These are phyloP conservation scores for Meredithiella fracta DNA, from an alignment of 2,329 filamentous ascomycete species.

Conservation along the genomic window DNA sequence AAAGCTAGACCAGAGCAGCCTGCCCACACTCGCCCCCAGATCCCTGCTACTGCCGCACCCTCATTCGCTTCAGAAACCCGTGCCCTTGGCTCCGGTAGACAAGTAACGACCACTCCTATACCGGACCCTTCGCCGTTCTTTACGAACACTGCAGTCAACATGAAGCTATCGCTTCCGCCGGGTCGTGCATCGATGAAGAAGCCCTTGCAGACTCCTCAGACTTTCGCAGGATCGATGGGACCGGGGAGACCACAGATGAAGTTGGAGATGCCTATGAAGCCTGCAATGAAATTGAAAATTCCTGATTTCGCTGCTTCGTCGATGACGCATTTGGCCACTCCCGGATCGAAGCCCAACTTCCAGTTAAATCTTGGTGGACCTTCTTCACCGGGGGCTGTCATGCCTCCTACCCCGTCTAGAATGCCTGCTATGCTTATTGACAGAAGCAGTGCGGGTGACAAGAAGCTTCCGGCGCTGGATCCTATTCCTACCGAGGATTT, in stretches of 20 bases:
- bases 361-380: background rate
- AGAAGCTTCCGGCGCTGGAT: slow-evolving; percentile 19
- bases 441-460: background rate
- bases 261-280: background rate
- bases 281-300: background rate
- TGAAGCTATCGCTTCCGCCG: slow-evolving; percentile 21
- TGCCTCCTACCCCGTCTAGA: no score
- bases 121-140: slow-evolving; percentile 15
- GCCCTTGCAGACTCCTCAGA: background rate
- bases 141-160: slow-evolving; percentile 23
- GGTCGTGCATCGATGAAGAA: background rate
- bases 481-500: slow-evolving; percentile 40
- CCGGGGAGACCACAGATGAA: background rate
- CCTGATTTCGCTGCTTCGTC: background rate
- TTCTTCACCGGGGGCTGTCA: no score
- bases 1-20: no score
- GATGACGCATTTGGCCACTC: background rate
- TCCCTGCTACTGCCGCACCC: no score
- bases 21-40: no score
- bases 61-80: no score
- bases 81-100: no score
- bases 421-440: background rate
- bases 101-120: background rate
- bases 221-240: background rate
- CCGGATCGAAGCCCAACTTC: background rate